These are phyloP conservation scores for Acer yangbiense DNA, from an alignment of 345 rosid species.

Conservation along the genomic window DNA sequence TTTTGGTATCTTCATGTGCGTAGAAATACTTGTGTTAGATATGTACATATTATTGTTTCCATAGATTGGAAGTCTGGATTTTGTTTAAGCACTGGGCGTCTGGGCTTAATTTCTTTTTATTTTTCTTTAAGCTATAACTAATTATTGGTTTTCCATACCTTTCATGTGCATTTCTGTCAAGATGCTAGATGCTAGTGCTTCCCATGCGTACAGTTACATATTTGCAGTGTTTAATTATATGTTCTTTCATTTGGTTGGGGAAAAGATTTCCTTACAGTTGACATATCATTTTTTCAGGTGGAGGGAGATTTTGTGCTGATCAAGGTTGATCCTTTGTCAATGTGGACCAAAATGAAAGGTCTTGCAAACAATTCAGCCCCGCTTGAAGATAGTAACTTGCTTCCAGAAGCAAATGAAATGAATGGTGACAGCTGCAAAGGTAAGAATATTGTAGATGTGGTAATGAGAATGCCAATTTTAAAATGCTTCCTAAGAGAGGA, in stretches of 20 bases:
- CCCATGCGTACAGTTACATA: background rate
- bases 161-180: background rate
- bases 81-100: background rate
- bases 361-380: conserved; percentile 31
- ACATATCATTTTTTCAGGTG: conserved; percentile 44
- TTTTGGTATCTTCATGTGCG: background rate
- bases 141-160: background rate
- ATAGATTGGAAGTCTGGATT: conserved; percentile 57
- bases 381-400: conserved; percentile 35
- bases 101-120: background rate
- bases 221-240: background rate
- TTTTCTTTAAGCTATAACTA: background rate
- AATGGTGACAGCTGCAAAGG: conserved; percentile 32
- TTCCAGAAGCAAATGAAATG: conserved; percentile 30
- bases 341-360: conserved; percentile 89
- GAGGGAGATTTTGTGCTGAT: conserved; percentile 79
- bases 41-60: conserved; percentile 16
- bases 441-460: conserved; percentile 34
- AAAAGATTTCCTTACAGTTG: background rate
- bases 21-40: background rate
- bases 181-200: background rate
- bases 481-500: conserved; percentile 21
- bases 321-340: conserved; percentile 60
- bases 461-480: conserved; percentile 22
- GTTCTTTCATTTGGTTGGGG: background rate